Evolutionary conservation across 2,329 filamentous ascomycete genomes (phyloP), one percentile per base, ranked within the genome.

Genomic region (Penicillium griseofulvum): DNA sequence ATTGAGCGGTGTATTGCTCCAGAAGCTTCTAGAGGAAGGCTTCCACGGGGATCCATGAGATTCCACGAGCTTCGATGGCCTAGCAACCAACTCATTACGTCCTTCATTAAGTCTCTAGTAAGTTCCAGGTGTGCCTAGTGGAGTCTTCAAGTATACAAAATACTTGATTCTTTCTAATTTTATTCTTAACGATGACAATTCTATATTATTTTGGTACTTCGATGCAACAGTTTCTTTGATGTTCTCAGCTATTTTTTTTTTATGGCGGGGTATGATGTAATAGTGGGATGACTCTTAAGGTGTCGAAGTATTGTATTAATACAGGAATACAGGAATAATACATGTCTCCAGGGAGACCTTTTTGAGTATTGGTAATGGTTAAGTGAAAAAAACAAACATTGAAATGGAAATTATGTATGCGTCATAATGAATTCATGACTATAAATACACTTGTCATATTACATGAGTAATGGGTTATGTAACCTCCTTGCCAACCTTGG

Each of bases 1-100:
- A 65, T 66, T 65, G 69, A 72, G 72, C 70, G 71, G 73, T 74
- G 71, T 69, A 67, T 64, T 70, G 61, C 49, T 65, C 66, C 66
- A 66, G 69, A 75, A 74, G 71, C 66, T 76, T 76, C 73, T 75
- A 76, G 73, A 66, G 61, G 26, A 51, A 61, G 67, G 63, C 64
- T 75, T 76, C 73, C 66, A 74, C 56, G 60, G 60, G 57, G 52
- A 68, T 74, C 72, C 68, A 71, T 67, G 56, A 42, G 68, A 54
- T 74, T 74, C 71, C 68, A 73, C 53, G 52, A 41, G 28, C 61
- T 69, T 68, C 68, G 54, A 58, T 61, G 58, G 54, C 59, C 62
- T 58, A 64, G 54, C 62, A 65, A 65, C 57, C 45, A 48, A 36
- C 19, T 33, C 45, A 44, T 22, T 49, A 36, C 28, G 14, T 24